Percentiles rank a stretch among this genome's conserved stretches.
These are phyloP conservation scores for Helicocarpus griseus DNA, from an alignment of 2,329 filamentous ascomycete genomes.

Conservation along the genomic window DNA sequence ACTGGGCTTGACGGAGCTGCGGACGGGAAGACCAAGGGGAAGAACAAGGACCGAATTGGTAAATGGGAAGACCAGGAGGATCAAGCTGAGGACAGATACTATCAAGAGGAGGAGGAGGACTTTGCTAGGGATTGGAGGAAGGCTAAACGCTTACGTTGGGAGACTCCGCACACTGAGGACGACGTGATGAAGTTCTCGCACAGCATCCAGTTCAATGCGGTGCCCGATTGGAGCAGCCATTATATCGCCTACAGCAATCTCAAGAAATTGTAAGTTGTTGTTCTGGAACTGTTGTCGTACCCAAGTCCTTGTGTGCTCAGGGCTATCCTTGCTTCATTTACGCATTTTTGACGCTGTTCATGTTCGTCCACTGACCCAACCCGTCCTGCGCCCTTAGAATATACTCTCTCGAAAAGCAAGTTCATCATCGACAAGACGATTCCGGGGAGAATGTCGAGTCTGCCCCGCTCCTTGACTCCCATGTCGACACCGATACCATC, in stretches of 20 bases:
- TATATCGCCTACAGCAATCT: slow-evolving; percentile 98
- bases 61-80: not conserved
- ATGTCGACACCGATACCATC: slow-evolving; percentile 64
- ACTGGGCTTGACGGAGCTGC: not conserved
- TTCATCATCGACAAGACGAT: slow-evolving; percentile 54
- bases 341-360: not conserved
- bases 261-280: slow-evolving; percentile 74
- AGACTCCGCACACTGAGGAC: slow-evolving; percentile 46
- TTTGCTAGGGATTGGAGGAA: not conserved
- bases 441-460: slow-evolving; percentile 64
- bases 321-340: not conserved
- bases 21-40: not conserved
- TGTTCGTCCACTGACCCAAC: not conserved
- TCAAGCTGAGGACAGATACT: not conserved
- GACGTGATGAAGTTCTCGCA: slow-evolving; percentile 99
- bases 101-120: not conserved
- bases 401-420: slow-evolving; percentile 83
- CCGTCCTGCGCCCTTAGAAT: slow-evolving; percentile 51
- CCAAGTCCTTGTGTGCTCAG: not conserved
- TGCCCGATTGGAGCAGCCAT: slow-evolving; percentile 97
- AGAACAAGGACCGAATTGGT: too few relatives aligned
- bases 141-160: not conserved
- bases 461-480: slow-evolving; percentile 65
- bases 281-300: slow-evolving; percentile 4
- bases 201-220: slow-evolving; percentile 97